These are phyloP conservation scores for Pseudohyphozyma bogoriensis DNA, from an alignment of 768 basidiomycete species.

Conservation along the genomic window DNA sequence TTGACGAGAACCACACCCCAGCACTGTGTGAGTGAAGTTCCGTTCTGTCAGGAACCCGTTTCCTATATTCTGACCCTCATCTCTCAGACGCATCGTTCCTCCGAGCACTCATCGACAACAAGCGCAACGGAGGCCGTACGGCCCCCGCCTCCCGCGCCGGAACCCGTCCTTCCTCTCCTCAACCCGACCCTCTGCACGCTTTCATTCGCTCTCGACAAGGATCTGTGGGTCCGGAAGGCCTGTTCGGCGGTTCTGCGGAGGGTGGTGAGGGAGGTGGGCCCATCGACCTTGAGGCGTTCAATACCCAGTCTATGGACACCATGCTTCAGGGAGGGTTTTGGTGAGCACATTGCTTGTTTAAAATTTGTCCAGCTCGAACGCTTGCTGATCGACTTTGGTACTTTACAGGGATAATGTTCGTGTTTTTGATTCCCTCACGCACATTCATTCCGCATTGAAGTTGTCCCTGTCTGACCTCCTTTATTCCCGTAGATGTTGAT, in stretches of 20 bases:
- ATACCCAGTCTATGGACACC: conserved; percentile 20
- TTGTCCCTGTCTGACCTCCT: not conserved
- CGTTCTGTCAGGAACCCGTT: conserved; percentile 52
- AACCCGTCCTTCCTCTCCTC: conserved; percentile 19
- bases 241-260: not conserved
- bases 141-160: conserved; percentile 24
- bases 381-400: not conserved
- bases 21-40: conserved; percentile 75
- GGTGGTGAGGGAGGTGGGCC: conserved; percentile 2
- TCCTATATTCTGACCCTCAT: not conserved
- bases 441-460: not conserved
- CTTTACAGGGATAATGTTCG: conserved; percentile 19
- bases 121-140: conserved; percentile 19
- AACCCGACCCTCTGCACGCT: conserved; percentile 3
- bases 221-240: conserved; percentile 5
- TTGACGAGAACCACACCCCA: conserved; percentile 73
- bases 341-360: not conserved
- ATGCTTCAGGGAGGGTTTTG: conserved; percentile 26
- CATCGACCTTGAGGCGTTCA: conserved; percentile 7
- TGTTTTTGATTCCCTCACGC: not conserved
- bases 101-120: conserved; percentile 27
- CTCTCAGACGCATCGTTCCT: conserved; percentile 24
- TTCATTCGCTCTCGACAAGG: conserved; percentile 17
- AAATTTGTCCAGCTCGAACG: not conserved
- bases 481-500: not conserved